Conservation (phyloP, 345 rosid species). For the Psidium friedrichsthalianum region DNA sequence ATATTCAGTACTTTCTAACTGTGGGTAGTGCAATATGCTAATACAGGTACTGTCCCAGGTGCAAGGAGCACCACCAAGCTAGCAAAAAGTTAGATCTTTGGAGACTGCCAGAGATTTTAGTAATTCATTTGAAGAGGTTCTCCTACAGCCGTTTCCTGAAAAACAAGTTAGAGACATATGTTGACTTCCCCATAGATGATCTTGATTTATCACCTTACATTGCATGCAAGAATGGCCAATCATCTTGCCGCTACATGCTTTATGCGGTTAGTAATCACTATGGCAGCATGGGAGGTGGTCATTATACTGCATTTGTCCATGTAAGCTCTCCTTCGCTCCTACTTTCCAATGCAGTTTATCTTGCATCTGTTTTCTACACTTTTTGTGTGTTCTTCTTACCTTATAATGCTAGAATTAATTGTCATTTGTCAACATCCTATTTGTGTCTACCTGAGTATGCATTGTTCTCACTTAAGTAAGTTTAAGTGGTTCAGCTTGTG, state of each 20-base stretch:
- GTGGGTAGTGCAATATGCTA: background rate
- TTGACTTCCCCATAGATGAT: constrained; percentile 83
- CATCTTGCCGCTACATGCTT: constrained; percentile 62
- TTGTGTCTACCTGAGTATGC: background rate
- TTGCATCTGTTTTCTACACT: background rate
- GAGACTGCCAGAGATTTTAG: constrained; percentile 92
- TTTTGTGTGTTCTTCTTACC: background rate
- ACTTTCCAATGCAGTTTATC: background rate
- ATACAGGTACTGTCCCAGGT: constrained; percentile 85
- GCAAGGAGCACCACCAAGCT: constrained; percentile 88
- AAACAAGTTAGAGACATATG: constrained; percentile 88
- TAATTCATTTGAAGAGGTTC: constrained; percentile 90
- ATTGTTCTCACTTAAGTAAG: background rate
- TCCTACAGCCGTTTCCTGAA: constrained; percentile 78
- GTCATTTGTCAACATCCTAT: background rate
- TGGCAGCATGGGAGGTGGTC: constrained; percentile 98
- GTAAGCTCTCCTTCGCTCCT: constrained; percentile 35
- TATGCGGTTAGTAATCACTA: constrained; percentile 96
- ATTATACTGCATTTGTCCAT: constrained; percentile 95
- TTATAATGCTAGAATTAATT: background rate
- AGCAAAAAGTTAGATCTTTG: constrained; percentile 91
- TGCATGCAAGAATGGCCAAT: constrained; percentile 39
- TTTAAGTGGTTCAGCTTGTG: background rate
- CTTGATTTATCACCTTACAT: constrained; percentile 76
- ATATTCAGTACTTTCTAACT: constrained; percentile 1